These are phyloP conservation scores for Suhomyces bolitotheri DNA, from an alignment of 1,139 yeast genomes.

Conservation along the genomic window DNA sequence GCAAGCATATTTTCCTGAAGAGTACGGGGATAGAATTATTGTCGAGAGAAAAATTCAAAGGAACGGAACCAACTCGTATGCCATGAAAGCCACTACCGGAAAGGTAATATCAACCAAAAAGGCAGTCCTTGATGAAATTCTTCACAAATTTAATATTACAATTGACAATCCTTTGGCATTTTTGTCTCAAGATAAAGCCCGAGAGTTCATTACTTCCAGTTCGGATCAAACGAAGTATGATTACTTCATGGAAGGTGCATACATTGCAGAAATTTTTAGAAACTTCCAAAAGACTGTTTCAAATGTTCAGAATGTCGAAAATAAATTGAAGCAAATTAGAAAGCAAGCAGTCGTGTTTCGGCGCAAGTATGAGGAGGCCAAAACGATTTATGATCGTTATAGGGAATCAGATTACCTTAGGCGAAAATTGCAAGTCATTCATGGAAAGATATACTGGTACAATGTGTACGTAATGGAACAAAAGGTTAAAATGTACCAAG, in stretches of 20 bases:
- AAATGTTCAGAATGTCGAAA: constrained; percentile 41
- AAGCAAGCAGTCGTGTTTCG: constrained; percentile 28
- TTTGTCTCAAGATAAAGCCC: constrained; percentile 90
- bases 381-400: constrained; percentile 41
- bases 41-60: constrained; percentile 69
- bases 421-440: constrained; percentile 42
- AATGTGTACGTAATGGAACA: constrained; percentile 45
- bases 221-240: constrained; percentile 69
- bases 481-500: constrained; percentile 23
- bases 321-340: constrained; percentile 36
- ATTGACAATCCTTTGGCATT: constrained; percentile 93
- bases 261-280: constrained; percentile 59
- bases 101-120: constrained; percentile 60
- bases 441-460: constrained; percentile 69
- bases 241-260: constrained; percentile 78
- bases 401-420: constrained; percentile 44
- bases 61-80: constrained; percentile 51
- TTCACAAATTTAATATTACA: constrained; percentile 71
- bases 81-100: constrained; percentile 53
- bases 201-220: constrained; percentile 80
- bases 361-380: constrained; percentile 35
- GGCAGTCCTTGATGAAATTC: constrained; percentile 63
- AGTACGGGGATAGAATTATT: constrained; percentile 66
- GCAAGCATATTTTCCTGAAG: constrained; percentile 62
- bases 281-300: constrained; percentile 47